Conservation (phyloP, 2,329 filamentous ascomycete species). For the Phaeosphaeriaceae sp. region DNA sequence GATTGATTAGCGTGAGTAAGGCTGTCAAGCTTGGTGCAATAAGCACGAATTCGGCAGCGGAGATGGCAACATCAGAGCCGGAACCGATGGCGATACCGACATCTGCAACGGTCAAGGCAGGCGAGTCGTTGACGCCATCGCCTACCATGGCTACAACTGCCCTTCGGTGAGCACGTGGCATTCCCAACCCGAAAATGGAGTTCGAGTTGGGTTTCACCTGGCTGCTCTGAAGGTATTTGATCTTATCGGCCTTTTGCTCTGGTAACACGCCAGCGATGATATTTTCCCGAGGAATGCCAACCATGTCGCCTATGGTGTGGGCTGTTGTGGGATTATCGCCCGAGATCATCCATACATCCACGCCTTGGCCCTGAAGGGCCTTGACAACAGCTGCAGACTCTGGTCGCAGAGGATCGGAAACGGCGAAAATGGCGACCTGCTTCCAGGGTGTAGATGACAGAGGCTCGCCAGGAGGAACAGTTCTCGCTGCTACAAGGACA, state of each 20-base stretch:
- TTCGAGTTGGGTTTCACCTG: constrained; percentile 24
- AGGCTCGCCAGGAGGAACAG: constrained; percentile 1
- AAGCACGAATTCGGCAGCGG: constrained; percentile 81
- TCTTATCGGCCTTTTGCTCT: constrained; percentile 77
- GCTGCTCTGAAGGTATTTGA: constrained; percentile 57
- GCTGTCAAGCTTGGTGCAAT: constrained; percentile 72
- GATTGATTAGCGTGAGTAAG: constrained; percentile 74
- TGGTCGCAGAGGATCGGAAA: constrained; percentile 79
- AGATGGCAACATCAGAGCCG: constrained; percentile 82
- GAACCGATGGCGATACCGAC: constrained; percentile 82
- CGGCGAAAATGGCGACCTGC: constrained; percentile 72
- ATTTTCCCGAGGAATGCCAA: constrained; percentile 75
- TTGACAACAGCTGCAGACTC: constrained; percentile 71
- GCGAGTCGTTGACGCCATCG: constrained; percentile 86
- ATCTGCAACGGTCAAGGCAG: constrained; percentile 80
- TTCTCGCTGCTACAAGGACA: constrained; percentile 45
- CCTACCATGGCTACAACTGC: constrained; percentile 81
- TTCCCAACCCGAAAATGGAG: constrained; percentile 5
- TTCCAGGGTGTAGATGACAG: constrained; percentile 29
- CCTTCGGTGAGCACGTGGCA: constrained; percentile 42
- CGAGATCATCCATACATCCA: constrained; percentile 88
- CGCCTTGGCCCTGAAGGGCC: constrained; percentile 68
- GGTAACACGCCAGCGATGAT: constrained; percentile 89
- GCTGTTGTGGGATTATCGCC: constrained; percentile 91
- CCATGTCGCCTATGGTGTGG: constrained; percentile 73